Conservation (phyloP, 1,284 basidiomycete species). For the Hymenochaete sp. region DNA sequence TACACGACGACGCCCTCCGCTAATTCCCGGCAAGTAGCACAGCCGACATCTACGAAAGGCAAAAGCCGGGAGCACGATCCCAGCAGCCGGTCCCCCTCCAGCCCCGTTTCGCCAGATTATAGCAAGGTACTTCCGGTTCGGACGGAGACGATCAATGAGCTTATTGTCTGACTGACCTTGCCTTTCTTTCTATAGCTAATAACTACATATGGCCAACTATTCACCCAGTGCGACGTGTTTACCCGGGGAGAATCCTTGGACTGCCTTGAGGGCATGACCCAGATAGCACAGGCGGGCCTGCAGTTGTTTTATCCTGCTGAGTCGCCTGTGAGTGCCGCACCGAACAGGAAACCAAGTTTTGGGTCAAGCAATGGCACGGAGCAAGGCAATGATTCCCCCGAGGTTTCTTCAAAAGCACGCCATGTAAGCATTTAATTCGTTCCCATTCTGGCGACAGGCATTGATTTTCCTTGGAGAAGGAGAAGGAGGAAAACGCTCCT, state of each 20-base stretch:
- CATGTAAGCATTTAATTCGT: too few relatives aligned
- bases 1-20: conserved; percentile 10
- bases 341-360: conserved; percentile 14
- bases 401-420: too few relatives aligned
- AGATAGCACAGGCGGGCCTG: conserved; percentile 42
- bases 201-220: conserved; percentile 39
- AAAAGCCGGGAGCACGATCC: conserved; percentile 16
- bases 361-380: conserved; percentile 16
- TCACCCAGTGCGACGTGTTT: conserved; percentile 26
- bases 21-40: conserved; percentile 3
- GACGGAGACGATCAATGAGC: too few relatives aligned
- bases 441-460: too few relatives aligned
- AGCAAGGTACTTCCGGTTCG: conserved; percentile 14
- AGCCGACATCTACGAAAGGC: conserved; percentile 17
- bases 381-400: too few relatives aligned
- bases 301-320: conserved; percentile 39
- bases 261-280: conserved; percentile 37
- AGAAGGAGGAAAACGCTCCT: conserved; percentile 34
- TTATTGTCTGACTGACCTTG: background rate
- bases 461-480: too few relatives aligned
- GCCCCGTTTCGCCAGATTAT: conserved; percentile 2
- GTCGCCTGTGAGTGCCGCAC: conserved; percentile 21
- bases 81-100: conserved; percentile 5
- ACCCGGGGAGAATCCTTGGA: conserved; percentile 29
- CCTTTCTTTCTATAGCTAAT: conserved; percentile 27